Base-by-base conservation (phyloP, 2,329 filamentous ascomycete genomes). In the Rasamsonia emersonii region DNA sequence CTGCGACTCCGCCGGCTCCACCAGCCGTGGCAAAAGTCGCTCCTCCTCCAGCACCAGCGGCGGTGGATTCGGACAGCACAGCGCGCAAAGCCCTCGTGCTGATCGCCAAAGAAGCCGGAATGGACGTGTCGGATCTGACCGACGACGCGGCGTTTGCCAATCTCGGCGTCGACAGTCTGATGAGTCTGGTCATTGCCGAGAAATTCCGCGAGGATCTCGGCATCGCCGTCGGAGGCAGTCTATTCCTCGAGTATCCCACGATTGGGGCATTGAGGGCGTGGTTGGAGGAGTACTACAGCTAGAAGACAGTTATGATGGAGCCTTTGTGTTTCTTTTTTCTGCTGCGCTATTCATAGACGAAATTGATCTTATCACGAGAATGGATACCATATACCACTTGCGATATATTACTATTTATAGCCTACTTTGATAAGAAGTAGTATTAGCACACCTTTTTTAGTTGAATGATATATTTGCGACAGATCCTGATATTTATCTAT, bases 101-200 rank as follows among this genome's bases (percentile, higher is more conserved):
- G 15, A 54, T 58, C 19, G 51, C 54, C 17, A 32, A 41, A 3
- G 53, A 58, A 32, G 43, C 43, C 1, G 50, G 36, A 2, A 30
- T 58, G 1, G 42, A 47, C 0, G 8, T 49, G 6, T 25, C 28
- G 4, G 46, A 50, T 1, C 24, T 58, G 15, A 37, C 36, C 2
- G 38, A 47, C 13, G 46, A 53, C 14, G 40, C 42, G 9, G 37
- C 20, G 5, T 54, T 59, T 25, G 41, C 41, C 2, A 40, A 51
- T 14, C 29, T 61, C 3, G 58, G 57, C 3, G 41, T 64, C 18
- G 59, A 62, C 36, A 54, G 49, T 11, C 42, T 62, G 6, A 47
- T 63, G 48, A 50, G 45, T 4, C 41, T 62, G 2, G 53, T 56
- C 3, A 46, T 63, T 9, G 35, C 50, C 0, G 49, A 51, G 15